Conservation (phyloP, 495 filamentous ascomycete species). For the Hypoxylon trugodes region DNA sequence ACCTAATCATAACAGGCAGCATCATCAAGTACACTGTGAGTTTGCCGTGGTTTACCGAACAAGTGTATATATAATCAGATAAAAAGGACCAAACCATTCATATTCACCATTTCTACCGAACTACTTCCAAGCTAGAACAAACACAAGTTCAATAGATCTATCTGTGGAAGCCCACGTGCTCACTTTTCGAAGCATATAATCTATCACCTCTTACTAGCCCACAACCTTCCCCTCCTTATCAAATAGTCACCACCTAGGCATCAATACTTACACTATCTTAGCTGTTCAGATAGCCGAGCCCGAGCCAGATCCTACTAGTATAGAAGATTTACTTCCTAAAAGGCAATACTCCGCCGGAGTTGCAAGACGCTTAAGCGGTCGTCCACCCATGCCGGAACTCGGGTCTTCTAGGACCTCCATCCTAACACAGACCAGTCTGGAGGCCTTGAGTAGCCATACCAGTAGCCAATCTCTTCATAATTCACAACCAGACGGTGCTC, state of each 20-base stretch:
- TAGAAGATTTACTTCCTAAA: slow-evolving; percentile 52
- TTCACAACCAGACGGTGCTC: slow-evolving; percentile 39
- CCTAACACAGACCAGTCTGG: slow-evolving; percentile 46
- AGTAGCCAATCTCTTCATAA: slow-evolving; percentile 37
- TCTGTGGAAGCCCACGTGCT: slow-evolving; percentile 3
- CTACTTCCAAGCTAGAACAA: neutral
- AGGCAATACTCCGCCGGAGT: slow-evolving; percentile 55
- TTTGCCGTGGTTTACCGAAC: neutral
- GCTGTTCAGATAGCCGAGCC: slow-evolving; percentile 61
- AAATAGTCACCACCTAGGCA: slow-evolving; percentile 3
- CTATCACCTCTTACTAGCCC: neutral
- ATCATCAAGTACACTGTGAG: neutral
- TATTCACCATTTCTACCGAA: neutral
- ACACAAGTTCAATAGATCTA: neutral
- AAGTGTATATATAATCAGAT: neutral
- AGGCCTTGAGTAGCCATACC: slow-evolving; percentile 36
- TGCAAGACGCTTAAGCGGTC: slow-evolving; percentile 53
- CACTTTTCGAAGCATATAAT: neutral
- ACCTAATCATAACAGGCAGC: neutral
- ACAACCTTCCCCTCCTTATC: neutral
- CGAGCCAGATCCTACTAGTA: slow-evolving; percentile 37
- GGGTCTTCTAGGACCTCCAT: slow-evolving; percentile 52
- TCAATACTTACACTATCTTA: slow-evolving; percentile 39
- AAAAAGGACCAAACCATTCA: neutral
- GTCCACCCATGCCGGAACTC: slow-evolving; percentile 40